These are phyloP conservation scores for Tuber indicum DNA, from an alignment of 495 filamentous ascomycete species.

Conservation along the genomic window DNA sequence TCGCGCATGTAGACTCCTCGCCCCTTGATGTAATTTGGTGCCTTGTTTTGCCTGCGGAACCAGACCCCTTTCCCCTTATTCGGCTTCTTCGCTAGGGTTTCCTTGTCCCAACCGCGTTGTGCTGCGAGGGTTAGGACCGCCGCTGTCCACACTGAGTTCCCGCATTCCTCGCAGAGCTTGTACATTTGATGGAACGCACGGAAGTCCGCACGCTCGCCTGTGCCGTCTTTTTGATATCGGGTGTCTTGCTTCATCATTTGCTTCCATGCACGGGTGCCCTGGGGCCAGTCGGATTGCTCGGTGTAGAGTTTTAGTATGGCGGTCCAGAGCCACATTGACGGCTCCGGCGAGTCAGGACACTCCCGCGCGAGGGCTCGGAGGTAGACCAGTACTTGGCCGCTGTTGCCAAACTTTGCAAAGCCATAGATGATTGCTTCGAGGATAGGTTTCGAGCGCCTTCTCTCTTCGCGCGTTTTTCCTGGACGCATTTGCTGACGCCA, in stretches of 20 bases:
- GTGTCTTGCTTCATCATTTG: constrained; percentile 15
- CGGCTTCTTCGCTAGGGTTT: constrained; percentile 4
- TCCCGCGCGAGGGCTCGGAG: constrained; percentile 25
- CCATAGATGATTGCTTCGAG: constrained; percentile 31
- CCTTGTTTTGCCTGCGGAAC: constrained; percentile 23
- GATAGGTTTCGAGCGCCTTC: constrained; percentile 18
- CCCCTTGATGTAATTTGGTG: constrained; percentile 23
- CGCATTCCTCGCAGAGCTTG: constrained; percentile 25
- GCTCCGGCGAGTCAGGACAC: constrained; percentile 22
- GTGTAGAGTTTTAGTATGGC: constrained; percentile 30
- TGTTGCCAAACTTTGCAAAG: constrained; percentile 32
- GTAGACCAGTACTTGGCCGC: constrained; percentile 19
- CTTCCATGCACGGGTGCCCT: constrained; percentile 21
- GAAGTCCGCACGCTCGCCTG: constrained; percentile 11
- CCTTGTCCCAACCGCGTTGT: constrained; percentile 18
- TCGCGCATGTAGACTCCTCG: constrained; percentile 8
- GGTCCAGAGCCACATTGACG: constrained; percentile 22
- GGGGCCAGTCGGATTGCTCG: constrained; percentile 29
- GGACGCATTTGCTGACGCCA: constrained; percentile 22
- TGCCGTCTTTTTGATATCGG: not conserved
- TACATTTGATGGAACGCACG: constrained; percentile 34
- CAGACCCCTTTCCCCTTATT: constrained; percentile 35
- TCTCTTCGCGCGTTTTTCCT: constrained; percentile 18
- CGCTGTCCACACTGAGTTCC: constrained; percentile 5
- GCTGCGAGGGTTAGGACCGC: constrained; percentile 17